Evolutionary conservation across 2,329 filamentous ascomycete genomes (phyloP), one percentile per base, ranked within the genome.

Genomic region (Arthrobotrys conoides): DNA sequence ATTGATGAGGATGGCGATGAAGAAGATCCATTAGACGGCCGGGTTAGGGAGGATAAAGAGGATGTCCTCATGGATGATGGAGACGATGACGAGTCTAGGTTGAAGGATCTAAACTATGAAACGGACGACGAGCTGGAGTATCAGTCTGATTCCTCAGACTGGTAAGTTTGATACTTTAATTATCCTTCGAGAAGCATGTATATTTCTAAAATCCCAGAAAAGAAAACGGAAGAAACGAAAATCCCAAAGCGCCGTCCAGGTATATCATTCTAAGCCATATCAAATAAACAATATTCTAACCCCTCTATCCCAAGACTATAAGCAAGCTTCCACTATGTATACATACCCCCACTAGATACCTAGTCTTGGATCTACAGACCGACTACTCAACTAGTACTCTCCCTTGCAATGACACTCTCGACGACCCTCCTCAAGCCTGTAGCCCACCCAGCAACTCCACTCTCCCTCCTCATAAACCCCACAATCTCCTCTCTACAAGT

Each of bases 361-460:
- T 30, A n/a, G n/a, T n/a, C n/a, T 6, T 30, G 27, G 27, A 30
- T 3, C 27, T 30, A 30, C 27, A 3, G n/a, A n/a, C 6, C 6
- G 9, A 24, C 9, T 24, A 14, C 8, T 51, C 48, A 24, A 51
- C 9, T 51, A 22, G n/a, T 41, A 2, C 14, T 20, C n/a, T 44
- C 57, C 12, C 41, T 61, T 14, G 27, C 48, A 30, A 78, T 18
- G 8, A 81, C 76, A 44, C 72, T 66, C 66, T 82, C 82, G 14
- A 82, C 80, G 0, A 80, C 76, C 27, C 75, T 81, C 59, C 82
- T 80, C 4, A 82, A 64, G 30, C 76, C 75, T 0, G 65, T 73
- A 14, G 81, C 82, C 82, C 82, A 82, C 14, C 81, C 80, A 18
- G 81, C 81, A 9, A 81, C 80, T 3, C 82, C 82, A 14, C 75